A percentile compares a stretch with the other conserved stretches of the same genome.
phyloP scores from a whole-genome alignment of 2,329 filamentous ascomycete species.

The Apiospora phragmitis region DNA sequence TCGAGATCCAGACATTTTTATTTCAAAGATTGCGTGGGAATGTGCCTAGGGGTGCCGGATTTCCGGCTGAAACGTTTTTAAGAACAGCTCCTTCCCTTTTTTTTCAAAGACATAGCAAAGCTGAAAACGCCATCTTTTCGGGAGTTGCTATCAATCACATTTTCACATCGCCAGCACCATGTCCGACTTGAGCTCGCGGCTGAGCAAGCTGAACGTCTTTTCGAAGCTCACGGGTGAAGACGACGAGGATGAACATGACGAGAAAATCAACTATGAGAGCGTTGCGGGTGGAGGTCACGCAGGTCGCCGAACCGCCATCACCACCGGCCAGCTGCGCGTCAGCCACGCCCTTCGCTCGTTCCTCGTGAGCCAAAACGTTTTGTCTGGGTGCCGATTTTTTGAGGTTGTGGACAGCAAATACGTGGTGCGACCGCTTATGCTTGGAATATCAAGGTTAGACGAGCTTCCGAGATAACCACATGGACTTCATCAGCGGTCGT shows the following conservation, averaged over 20 bases:
- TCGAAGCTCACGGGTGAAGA: conserved; percentile 25
- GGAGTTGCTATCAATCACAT: background rate
- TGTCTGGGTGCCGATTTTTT: no score
- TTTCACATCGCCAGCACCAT: conserved; percentile 17
- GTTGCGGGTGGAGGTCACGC: conserved; percentile 63
- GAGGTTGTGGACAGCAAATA: no score
- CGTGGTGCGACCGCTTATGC: no score
- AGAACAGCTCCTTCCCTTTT: background rate
- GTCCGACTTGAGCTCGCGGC: conserved; percentile 27
- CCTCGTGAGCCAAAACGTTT: conserved; percentile 51
- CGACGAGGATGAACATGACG: conserved; percentile 54
- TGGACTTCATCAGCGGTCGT: no score
- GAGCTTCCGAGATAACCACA: no score
- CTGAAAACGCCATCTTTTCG: background rate
- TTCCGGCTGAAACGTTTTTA: background rate
- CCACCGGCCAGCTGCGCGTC: conserved; percentile 56
- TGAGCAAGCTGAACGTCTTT: conserved; percentile 43
- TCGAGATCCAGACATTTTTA: background rate
- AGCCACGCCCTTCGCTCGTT: conserved; percentile 59
- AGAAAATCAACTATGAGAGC: conserved; percentile 48
- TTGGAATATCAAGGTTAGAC: no score
- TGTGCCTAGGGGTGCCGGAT: background rate
- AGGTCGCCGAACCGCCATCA: conserved; percentile 44
- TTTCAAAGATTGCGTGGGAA: background rate
- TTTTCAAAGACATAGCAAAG: background rate